Evolutionary conservation across 352 stramenopile species (phyloP).

Genomic region (Pythium phragmiticola): DNA sequence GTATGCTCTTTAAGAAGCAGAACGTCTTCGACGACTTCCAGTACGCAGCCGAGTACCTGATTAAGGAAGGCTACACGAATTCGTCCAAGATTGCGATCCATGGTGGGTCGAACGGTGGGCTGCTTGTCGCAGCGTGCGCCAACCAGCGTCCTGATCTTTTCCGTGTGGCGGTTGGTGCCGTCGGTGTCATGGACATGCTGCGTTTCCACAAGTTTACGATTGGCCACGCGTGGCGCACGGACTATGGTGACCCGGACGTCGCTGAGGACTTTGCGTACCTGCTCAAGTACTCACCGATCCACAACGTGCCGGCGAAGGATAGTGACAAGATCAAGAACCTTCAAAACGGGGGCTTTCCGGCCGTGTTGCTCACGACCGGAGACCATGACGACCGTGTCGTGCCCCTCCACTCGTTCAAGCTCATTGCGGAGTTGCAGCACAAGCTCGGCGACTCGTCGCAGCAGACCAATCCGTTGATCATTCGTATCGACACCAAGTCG

Average conservation of each 20-base stretch:
- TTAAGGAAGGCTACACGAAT: conserved; percentile 87
- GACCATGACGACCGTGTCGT: conserved; percentile 91
- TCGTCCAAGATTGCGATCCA: conserved; percentile 89
- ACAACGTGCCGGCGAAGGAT: conserved; percentile 79
- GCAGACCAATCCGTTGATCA: conserved; percentile 85
- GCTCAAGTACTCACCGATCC: conserved; percentile 84
- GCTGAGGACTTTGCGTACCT: conserved; percentile 83
- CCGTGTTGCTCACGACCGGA: conserved; percentile 82
- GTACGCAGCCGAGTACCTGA: conserved; percentile 91
- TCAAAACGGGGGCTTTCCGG: conserved; percentile 65
- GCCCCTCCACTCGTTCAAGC: conserved; percentile 90
- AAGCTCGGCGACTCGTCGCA: conserved; percentile 48
- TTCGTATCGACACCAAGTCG: conserved; percentile 89
- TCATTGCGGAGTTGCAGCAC: conserved; percentile 86
- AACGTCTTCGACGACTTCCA: conserved; percentile 97
- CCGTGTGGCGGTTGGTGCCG: conserved; percentile 89
- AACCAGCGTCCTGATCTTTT: conserved; percentile 92
- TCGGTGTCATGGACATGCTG: conserved; percentile 97
- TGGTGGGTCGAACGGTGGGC: conserved; percentile 93
- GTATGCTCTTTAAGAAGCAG: conserved; percentile 92
- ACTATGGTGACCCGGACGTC: conserved; percentile 85
- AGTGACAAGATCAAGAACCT: conserved; percentile 51
- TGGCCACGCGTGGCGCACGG: conserved; percentile 87
- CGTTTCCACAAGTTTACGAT: conserved; percentile 94
- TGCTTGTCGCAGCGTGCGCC: conserved; percentile 90